Evolutionary conservation across 371 early-diverging fungal genomes (phyloP), one percentile per base, ranked within the genome.

Genomic region (Chytridium lagenaria): DNA sequence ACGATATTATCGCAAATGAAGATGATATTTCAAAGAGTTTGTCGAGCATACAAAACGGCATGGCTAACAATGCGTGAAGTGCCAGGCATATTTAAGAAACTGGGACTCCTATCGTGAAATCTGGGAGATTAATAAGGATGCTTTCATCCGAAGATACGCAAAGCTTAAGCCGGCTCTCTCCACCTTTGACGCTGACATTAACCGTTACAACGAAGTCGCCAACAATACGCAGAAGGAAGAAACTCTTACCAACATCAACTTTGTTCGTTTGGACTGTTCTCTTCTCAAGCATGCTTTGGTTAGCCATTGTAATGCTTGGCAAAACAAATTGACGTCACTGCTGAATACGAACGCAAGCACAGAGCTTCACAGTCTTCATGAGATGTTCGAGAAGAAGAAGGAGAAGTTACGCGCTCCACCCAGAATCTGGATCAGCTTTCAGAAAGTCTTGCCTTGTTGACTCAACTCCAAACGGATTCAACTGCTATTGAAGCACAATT

Each of bases 101-200:
- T 88, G 88, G 88, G 88, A 88, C 73, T 75, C 84, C 16, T 88
- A 88, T 75, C 77, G 86, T 28, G 88, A 88, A 66, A 88, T 88
- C 38, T 88, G 87, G 87, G 89, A 88, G 72, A 84, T 88, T 74
- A 88, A 88, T 79, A 88, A 88, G 69, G 89, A 88, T 73, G 89
- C 89, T 3, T 88, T 88, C 72, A 88, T 88, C 50, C 73, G 89
- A 1, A 71, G 89, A 2, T 88, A 88, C 68, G 87, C 88, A 1
- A 88, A 88, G 70, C 78, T 85, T 44, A 88, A 88, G 72, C 89
- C 89, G 0, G 84, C 89, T 5, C 77, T 88, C n/a, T 83, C 86
- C 1, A 88, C 87, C 0, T 88, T 87, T 69, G 89, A 88, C 64
- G 86, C 86, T 19, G 89, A 88, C 69, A 88, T 88, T 74, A 86